These are phyloP conservation scores for Aristolochia contorta DNA, from an alignment of 164 flowering plant genomes.

Conservation along the genomic window DNA sequence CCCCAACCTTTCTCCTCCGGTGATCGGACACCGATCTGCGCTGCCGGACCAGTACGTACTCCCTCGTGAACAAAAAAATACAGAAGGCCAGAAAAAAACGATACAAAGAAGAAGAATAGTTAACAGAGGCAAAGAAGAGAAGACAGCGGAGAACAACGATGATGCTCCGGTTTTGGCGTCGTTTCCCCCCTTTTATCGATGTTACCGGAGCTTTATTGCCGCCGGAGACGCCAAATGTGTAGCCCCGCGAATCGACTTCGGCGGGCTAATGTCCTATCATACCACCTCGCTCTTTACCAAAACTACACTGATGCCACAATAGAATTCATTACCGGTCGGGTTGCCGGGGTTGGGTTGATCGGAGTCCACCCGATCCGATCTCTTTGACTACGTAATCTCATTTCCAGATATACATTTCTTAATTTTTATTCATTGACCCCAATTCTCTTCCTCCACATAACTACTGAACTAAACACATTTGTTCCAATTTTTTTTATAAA, in stretches of 20 bases:
- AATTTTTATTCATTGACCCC: too few relatives aligned
- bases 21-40: slow-evolving; percentile 2
- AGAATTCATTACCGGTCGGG: too few relatives aligned
- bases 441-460: too few relatives aligned
- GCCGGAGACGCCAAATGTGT: slow-evolving; percentile 6
- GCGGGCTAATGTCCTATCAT: neutral
- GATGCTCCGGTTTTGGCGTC: neutral
- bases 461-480: too few relatives aligned
- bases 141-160: neutral
- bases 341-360: too few relatives aligned
- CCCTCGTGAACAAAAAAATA: neutral
- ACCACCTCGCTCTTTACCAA: neutral
- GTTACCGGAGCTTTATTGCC: neutral
- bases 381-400: too few relatives aligned
- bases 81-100: neutral
- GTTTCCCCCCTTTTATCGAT: neutral
- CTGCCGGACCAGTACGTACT: slow-evolving; percentile 2
- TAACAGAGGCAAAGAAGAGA: neutral
- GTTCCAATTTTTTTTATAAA: too few relatives aligned
- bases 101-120: too few relatives aligned
- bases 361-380: too few relatives aligned
- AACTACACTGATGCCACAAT: neutral
- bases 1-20: neutral
- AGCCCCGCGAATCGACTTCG: neutral
- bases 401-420: too few relatives aligned